Evolutionary conservation across 208 protist genomes (phyloP).

Genomic region (Acanthamoeba castellanii): DNA sequence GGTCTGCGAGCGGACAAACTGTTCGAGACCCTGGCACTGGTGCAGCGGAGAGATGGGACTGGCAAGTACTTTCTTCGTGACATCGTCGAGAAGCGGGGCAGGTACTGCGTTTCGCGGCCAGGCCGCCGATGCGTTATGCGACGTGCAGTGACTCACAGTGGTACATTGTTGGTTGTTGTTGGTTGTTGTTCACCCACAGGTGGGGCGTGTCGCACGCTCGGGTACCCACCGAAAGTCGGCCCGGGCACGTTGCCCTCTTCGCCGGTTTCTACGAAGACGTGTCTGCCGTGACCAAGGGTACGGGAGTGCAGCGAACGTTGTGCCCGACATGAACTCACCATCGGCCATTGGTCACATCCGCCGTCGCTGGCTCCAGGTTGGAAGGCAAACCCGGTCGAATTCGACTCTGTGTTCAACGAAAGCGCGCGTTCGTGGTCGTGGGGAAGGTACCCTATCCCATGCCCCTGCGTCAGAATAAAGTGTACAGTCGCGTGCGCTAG

Average conservation of each 20-base stretch:
- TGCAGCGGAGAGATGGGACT: conserved; percentile 3
- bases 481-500: neutral
- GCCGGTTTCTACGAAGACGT: conserved; percentile 93
- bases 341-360: too few species aligned
- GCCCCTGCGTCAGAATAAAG: too few species aligned
- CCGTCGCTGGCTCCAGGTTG: conserved; percentile 77
- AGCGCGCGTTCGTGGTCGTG: conserved; percentile 82
- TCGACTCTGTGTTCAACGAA: conserved; percentile 91
- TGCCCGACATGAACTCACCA: neutral
- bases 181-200: neutral
- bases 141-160: too few species aligned
- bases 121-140: neutral
- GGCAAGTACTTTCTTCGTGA: conserved; percentile 81
- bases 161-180: too few species aligned
- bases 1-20: conserved; percentile 88
- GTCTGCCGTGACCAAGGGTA: conserved; percentile 88
- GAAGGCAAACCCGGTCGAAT: conserved; percentile 90
- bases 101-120: neutral
- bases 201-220: conserved; percentile 88
- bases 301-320: neutral
- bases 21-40: conserved; percentile 78
- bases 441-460: conserved; percentile 72
- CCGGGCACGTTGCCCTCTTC: conserved; percentile 91
- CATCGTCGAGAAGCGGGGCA: conserved; percentile 80
- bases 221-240: conserved; percentile 90